Conservation (phyloP, 2,329 filamentous ascomycete species). For the Fusarium austroafricanum region DNA sequence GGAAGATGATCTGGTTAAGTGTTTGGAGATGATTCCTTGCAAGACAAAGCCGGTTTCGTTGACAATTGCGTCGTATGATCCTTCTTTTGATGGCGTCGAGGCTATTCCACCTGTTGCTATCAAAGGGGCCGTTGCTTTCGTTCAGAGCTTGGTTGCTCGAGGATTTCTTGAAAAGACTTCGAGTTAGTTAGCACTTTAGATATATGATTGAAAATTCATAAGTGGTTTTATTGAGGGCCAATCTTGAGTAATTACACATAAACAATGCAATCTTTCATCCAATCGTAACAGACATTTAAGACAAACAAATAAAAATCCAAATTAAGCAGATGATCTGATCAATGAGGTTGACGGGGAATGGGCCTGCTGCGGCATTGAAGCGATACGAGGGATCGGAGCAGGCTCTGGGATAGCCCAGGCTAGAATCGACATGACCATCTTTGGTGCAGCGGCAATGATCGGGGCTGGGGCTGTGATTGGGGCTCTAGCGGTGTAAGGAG, state of each 20-base stretch:
- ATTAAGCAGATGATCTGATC: constrained; percentile 12
- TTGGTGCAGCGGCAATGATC: constrained; percentile 12
- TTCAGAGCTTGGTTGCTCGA: constrained; percentile 18
- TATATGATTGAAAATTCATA: not conserved
- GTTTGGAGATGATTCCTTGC: constrained; percentile 28
- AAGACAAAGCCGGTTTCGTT: constrained; percentile 27
- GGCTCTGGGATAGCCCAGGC: constrained; percentile 15
- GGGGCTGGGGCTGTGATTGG: constrained; percentile 25
- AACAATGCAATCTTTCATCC: not conserved
- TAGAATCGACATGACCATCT: constrained; percentile 25
- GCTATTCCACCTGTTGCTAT: constrained; percentile 36
- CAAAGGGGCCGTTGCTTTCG: constrained; percentile 23
- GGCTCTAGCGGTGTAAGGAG: constrained; percentile 17
- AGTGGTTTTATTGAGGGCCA: not conserved
- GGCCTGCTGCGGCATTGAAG: not conserved
- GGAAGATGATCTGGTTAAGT: constrained; percentile 41
- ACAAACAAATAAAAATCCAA: not conserved
- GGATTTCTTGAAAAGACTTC: constrained; percentile 8
- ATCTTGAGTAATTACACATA: not conserved
- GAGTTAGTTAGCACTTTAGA: not conserved
- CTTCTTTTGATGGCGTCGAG: constrained; percentile 28
- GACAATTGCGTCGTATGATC: constrained; percentile 41
- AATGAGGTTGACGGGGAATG: constrained; percentile 16
- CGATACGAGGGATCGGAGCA: constrained; percentile 14
- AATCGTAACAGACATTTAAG: constrained; percentile 4